Evolutionary conservation across 345 rosid species (phyloP).

Genomic region (Streptanthus diversifolius): DNA sequence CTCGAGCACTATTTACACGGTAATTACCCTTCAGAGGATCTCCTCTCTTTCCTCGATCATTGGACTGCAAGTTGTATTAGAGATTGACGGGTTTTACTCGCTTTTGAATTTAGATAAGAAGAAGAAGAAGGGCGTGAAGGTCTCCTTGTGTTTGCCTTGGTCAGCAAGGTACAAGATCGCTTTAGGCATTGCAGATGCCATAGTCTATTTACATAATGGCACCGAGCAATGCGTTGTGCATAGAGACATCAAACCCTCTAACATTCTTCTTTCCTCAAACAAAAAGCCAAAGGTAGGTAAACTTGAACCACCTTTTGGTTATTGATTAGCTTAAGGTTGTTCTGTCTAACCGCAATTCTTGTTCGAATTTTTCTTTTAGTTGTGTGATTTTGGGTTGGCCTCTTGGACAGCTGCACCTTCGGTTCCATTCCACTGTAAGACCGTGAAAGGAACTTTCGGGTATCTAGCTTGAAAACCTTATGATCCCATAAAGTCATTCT

Average conservation of each 20-base stretch:
- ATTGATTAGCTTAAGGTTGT: background rate
- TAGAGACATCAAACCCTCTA: constrained; percentile 94
- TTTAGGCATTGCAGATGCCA: constrained; percentile 73
- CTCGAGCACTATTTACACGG: constrained; percentile 85
- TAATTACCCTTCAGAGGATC: constrained; percentile 12
- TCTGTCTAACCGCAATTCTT: background rate
- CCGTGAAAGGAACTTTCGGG: constrained; percentile 99
- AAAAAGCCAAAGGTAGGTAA: constrained; percentile 63
- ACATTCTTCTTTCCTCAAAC: constrained; percentile 87
- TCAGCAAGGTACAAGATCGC: constrained; percentile 78
- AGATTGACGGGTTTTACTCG: background rate
- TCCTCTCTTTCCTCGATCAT: background rate
- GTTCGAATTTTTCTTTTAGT: constrained; percentile 37
- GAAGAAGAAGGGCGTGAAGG: constrained; percentile 53
- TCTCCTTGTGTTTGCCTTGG: constrained; percentile 52
- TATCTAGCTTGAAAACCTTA: constrained; percentile 26
- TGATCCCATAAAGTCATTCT: background rate
- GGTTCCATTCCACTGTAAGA: constrained; percentile 83
- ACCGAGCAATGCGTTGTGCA: constrained; percentile 89
- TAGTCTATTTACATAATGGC: constrained; percentile 75
- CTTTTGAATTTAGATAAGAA: constrained; percentile 50
- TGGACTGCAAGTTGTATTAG: background rate
- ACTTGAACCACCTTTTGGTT: background rate
- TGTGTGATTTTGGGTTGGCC: constrained; percentile 95
- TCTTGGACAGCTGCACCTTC: constrained; percentile 96